These are phyloP conservation scores for Pleurotus eryngii DNA, from an alignment of 768 basidiomycete species.

Conservation along the genomic window DNA sequence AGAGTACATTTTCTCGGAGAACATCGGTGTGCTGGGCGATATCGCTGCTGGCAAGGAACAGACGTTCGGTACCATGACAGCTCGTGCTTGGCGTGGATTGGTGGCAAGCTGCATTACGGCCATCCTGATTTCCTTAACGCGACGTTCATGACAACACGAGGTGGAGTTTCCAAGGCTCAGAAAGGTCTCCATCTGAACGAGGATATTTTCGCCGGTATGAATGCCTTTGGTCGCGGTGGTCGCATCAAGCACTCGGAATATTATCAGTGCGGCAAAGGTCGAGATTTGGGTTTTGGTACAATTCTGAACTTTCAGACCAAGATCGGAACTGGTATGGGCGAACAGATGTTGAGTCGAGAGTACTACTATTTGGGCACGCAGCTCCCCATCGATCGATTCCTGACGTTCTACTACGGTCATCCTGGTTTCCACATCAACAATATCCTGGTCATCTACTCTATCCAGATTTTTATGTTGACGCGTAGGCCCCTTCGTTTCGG, in stretches of 20 bases:
- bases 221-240: slow-evolving; percentile 95
- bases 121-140: slow-evolving; percentile 99
- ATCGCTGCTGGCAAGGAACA: slow-evolving; percentile 99
- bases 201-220: slow-evolving; percentile 99
- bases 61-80: slow-evolving; percentile 98
- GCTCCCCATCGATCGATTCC: slow-evolving; percentile 95
- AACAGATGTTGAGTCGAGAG: slow-evolving; percentile 99
- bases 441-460: slow-evolving; percentile 96
- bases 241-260: slow-evolving; percentile 99
- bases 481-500: slow-evolving; percentile 44
- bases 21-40: slow-evolving; percentile 98
- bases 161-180: slow-evolving; percentile 98
- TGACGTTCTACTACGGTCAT: slow-evolving; percentile 99
- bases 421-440: slow-evolving; percentile 99
- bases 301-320: slow-evolving; percentile 99
- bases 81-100: slow-evolving; percentile 96
- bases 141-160: slow-evolving; percentile 97
- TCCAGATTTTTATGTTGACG: slow-evolving; percentile 96
- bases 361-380: slow-evolving; percentile 99
- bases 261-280: slow-evolving; percentile 98
- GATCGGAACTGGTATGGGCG: slow-evolving; percentile 99
- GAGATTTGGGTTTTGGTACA: slow-evolving; percentile 98
- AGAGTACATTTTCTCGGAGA: slow-evolving; percentile 99
- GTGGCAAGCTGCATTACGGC: slow-evolving; percentile 97
- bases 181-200: slow-evolving; percentile 98